Percentiles rank a stretch among this genome's conserved stretches.
Conservation (phyloP, 2,329 filamentous ascomycete genomes). For the Ceratocystis colombiana region DNA sequence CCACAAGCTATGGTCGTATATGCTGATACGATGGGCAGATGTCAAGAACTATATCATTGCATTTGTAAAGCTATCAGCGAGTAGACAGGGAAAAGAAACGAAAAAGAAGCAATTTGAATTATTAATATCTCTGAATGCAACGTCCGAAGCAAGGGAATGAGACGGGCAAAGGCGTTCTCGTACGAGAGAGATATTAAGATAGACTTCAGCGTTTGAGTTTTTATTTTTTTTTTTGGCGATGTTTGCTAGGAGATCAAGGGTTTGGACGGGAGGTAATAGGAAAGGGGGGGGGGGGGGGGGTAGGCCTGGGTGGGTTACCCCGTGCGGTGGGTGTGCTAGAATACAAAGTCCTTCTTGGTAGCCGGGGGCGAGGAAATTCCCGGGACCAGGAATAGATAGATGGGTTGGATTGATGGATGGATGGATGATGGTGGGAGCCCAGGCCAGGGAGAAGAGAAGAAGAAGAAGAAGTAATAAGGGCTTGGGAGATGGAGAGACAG, state of each 20-base stretch:
- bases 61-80: not conserved
- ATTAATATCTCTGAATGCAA: slow-evolving; percentile 1
- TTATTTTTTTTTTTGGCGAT: no score
- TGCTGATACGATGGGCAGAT: not conserved
- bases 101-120: not conserved
- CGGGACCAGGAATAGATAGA: slow-evolving; percentile 1
- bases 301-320: not conserved
- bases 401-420: not conserved
- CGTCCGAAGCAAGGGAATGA: not conserved
- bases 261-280: not conserved
- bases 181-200: not conserved
- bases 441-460: not conserved
- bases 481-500: not conserved
- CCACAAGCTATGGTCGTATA: slow-evolving; percentile 16
- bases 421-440: not conserved
- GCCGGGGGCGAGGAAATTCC: slow-evolving; percentile 4
- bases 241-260: not conserved
- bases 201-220: no score
- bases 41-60: not conserved
- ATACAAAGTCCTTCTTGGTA: not conserved
- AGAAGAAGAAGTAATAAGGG: not conserved
- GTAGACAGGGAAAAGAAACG: not conserved
- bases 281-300: not conserved
- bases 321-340: not conserved
- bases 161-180: not conserved